A percentile compares a stretch with the other conserved stretches of the same genome.
Conservation (phyloP, 2,329 filamentous ascomycete genomes). For the Teratosphaeria pseudoeucalypti region DNA sequence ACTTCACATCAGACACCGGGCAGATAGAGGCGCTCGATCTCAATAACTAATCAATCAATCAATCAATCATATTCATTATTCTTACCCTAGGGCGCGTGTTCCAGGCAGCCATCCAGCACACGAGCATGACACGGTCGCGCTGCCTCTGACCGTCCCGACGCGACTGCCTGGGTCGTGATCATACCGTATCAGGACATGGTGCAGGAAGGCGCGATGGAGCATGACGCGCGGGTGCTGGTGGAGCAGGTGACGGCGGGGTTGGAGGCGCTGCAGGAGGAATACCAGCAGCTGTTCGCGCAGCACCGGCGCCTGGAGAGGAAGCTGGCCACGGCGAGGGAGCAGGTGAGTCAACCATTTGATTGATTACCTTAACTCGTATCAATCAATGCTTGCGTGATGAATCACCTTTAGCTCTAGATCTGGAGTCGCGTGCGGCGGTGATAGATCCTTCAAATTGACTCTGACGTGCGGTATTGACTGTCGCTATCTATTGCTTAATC, state of each 20-base stretch:
- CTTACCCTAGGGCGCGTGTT: neutral
- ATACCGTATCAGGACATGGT: too few species aligned
- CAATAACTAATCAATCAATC: too few species aligned
- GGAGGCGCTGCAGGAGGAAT: slow-evolving; percentile 37
- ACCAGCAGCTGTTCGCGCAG: slow-evolving; percentile 34
- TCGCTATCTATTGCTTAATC: neutral
- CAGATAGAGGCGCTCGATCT: too few species aligned
- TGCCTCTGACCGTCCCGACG: neutral
- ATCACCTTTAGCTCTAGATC: slow-evolving; percentile 42
- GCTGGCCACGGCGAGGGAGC: slow-evolving; percentile 38
- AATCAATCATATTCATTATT: neutral
- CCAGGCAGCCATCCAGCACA: neutral
- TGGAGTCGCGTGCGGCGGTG: slow-evolving; percentile 38
- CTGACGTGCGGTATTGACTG: slow-evolving; percentile 21
- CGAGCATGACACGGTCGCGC: neutral
- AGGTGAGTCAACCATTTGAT: slow-evolving; percentile 28
- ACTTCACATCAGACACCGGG: too few species aligned
- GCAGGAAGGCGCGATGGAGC: neutral
- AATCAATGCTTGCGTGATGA: slow-evolving; percentile 28
- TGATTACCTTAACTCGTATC: neutral
- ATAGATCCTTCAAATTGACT: slow-evolving; percentile 35
- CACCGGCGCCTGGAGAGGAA: slow-evolving; percentile 37
- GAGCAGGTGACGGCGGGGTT: slow-evolving; percentile 36
- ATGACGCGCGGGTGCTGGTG: neutral
- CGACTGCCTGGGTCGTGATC: neutral